Evolutionary conservation across 1,139 yeast genomes (phyloP).

Genomic region (Yamadazyma jaroonii): DNA sequence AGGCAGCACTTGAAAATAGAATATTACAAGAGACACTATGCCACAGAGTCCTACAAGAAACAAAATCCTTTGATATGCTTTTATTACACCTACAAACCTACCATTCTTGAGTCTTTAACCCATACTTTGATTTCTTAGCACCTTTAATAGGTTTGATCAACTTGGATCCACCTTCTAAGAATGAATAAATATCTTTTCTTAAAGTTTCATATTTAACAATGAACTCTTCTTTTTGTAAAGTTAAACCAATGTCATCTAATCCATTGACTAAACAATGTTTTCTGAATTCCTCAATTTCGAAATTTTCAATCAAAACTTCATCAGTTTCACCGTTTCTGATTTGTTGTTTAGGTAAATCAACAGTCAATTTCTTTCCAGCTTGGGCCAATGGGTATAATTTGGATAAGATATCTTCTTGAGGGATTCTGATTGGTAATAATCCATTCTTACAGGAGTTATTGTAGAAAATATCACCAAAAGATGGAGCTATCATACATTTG

Average conservation of each 20-base stretch:
- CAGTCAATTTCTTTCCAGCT: conserved; percentile 66
- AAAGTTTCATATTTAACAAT: conserved; percentile 70
- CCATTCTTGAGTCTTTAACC: conserved; percentile 80
- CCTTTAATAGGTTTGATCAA: conserved; percentile 67
- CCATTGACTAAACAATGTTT: conserved; percentile 94
- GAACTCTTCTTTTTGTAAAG: conserved; percentile 81
- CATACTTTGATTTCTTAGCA: conserved; percentile 65
- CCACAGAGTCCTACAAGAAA: neutral
- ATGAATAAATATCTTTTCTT: conserved; percentile 79
- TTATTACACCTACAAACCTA: conserved; percentile 28
- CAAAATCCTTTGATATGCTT: too few relatives aligned
- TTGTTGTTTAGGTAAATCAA: conserved; percentile 84
- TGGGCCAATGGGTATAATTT: conserved; percentile 79
- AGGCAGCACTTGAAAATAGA: too few relatives aligned
- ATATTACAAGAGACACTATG: too few relatives aligned
- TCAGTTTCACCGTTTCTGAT: conserved; percentile 65
- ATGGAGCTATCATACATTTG: conserved; percentile 92
- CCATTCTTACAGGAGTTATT: conserved; percentile 97
- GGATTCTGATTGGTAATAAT: conserved; percentile 82
- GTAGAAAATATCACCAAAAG: conserved; percentile 97
- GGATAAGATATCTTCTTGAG: conserved; percentile 65
- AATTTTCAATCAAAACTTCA: conserved; percentile 73
- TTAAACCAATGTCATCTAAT: conserved; percentile 93
- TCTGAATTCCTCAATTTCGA: conserved; percentile 87
- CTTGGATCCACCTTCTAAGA: conserved; percentile 83